Base-by-base conservation (phyloP, 495 filamentous ascomycete species). In the Penicillium bialowiezense region DNA sequence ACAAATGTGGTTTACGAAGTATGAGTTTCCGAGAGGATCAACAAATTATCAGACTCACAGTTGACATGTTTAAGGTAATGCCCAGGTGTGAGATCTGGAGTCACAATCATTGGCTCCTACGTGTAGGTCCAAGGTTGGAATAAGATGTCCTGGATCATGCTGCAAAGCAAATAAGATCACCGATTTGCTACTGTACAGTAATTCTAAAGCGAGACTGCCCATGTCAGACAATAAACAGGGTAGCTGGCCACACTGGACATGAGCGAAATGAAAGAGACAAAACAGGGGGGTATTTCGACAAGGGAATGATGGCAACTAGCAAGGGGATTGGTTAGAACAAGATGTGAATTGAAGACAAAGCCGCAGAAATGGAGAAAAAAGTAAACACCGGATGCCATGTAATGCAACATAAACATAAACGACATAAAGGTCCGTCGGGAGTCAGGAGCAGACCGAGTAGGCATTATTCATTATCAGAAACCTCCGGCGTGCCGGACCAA, bases 381-480 rank as follows among this genome's bases (percentile, higher is more conserved):
- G 28, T 24, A 56, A 64, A 66, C 59, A 65, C 57, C 58, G 52
- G 52, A 52, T 55, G 52, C 61, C 56, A 62, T 62, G 59, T 52
- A 50, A 65, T 64, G 63, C 52, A 62, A 51, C 17, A 58, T 43
- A 47, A 53, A 50, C 57, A 51, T 41, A 51, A 37, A 44, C 48
- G 20, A 40, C 41, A 35, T 53, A 40, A 39, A 31, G 18, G 34
- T 42, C 44, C 46, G 43, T 18, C 48, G 45, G 45, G 44, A 45
- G 44, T 35, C 24, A 46, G 34, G 19, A 36, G 15, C 37, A 49
- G 19, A 39, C 23, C 13, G 32, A 41, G 39, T 32, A 33, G 33
- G 13, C 31, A 28, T 65, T 61, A 68, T 47, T 75, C 70, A 38
- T 69, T 60, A 42, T 70, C 65, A 40, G 70, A 69, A 31, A 54